Evolutionary conservation across 1,139 yeast genomes (phyloP).

Genomic region (Saccharomycopsis phalli): DNA sequence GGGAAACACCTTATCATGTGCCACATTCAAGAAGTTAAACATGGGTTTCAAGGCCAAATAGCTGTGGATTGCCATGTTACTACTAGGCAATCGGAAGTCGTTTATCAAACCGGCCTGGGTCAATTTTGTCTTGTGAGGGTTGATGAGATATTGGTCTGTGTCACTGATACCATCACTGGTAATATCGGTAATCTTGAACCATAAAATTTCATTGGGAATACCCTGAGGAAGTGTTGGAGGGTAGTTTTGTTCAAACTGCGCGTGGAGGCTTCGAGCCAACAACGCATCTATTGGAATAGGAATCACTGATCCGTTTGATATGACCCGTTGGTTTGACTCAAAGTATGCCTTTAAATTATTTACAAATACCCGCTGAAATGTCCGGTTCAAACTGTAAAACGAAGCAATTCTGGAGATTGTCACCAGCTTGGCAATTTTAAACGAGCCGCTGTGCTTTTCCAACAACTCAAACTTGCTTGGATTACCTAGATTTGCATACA

Average conservation of each 20-base stretch:
- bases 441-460: conserved; percentile 1
- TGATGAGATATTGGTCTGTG: conserved; percentile 46
- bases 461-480: conserved; percentile 29
- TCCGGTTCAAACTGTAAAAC: conserved; percentile 59
- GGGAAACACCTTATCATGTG: conserved; percentile 29
- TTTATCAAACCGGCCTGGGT: conserved; percentile 49
- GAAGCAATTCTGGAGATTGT: conserved; percentile 65
- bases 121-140: conserved; percentile 56
- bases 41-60: conserved; percentile 34
- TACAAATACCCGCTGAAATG: conserved; percentile 57
- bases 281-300: conserved; percentile 74
- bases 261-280: conserved; percentile 52
- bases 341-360: conserved; percentile 56
- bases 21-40: conserved; percentile 28
- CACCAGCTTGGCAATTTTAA: conserved; percentile 21
- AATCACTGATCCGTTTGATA: conserved; percentile 54
- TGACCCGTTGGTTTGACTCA: conserved; percentile 48
- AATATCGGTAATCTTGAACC: conserved; percentile 59
- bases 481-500: conserved; percentile 42
- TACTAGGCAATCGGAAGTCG: conserved; percentile 20
- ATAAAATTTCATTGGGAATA: conserved; percentile 66
- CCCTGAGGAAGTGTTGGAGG: conserved; percentile 47
- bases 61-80: conserved; percentile 36
- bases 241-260: conserved; percentile 29
- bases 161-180: conserved; percentile 31